Evolutionary conservation across 2,329 filamentous ascomycete species (phyloP), one percentile per base, ranked within the genome.

Genomic region (Trichoderma koningii): DNA sequence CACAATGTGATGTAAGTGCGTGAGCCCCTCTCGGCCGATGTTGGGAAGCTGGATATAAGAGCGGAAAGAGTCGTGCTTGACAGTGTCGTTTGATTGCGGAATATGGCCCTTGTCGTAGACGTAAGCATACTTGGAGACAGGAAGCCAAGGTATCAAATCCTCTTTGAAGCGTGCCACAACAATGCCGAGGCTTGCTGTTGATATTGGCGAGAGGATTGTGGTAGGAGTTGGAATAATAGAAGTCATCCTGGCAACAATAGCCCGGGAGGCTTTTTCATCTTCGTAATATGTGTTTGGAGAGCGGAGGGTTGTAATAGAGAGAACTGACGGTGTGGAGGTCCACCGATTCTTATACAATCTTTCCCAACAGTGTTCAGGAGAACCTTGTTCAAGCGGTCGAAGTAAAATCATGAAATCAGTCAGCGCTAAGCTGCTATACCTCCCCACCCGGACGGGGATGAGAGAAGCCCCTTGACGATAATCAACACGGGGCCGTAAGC

Each of bases 31-130:
- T 5, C 64, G 64, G 6, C 64, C 57, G 34, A 63, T 44, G 23
- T 66, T 66, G 7, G 51, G 64, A 6, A 66, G 48, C 30, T 60
- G 30, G 5, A 48, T n/a, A 2, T 66, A 66, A 10, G 57, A 55
- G 21, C 57, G 64, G 14, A 66, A 66, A 45, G 15, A 45, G 23
- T 45, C n/a, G 44, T 66, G 57, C 3, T 63, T 12, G 38, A 63
- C 64, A 10, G 50, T 55, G 34, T 66, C 64, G 42, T 63, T 66
- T 5, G 44, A 44, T 23, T 63, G 38, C 4, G 57, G 34, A 19
- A 51, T 63, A 51, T 52, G 28, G 6, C 64, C 64, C 17, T 63
- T 63, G 19, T 55, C 64, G 41, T 66, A 66, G 10, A 66, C 7
- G 15, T 62, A 66, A 21, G 57, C n/a, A 51, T 63, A 55, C 2